Evolutionary conservation across 1,139 yeast species (phyloP).

Genomic region (Scheffersomyces titani): DNA sequence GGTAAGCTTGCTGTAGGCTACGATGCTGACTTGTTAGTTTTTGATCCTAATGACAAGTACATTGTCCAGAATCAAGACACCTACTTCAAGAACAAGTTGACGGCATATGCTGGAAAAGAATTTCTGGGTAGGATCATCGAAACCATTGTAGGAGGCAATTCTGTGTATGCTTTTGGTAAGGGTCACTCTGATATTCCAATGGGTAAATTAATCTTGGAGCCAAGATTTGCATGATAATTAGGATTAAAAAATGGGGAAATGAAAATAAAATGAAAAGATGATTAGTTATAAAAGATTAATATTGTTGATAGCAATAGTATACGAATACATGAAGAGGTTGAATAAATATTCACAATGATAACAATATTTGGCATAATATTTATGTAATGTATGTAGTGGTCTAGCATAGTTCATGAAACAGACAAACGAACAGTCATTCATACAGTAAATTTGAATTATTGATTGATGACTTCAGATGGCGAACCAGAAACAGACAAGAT

Average conservation of each 20-base stretch:
- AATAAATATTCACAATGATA: no score
- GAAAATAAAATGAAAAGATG: not conserved
- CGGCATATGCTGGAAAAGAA: constrained; percentile 77
- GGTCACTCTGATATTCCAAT: constrained; percentile 60
- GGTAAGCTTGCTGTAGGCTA: constrained; percentile 71
- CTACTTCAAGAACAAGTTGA: constrained; percentile 78
- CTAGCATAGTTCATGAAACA: no score
- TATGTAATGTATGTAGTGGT: not conserved
- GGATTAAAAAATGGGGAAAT: not conserved
- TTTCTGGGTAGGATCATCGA: constrained; percentile 74
- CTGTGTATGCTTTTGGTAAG: constrained; percentile 57
- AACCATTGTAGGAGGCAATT: constrained; percentile 74
- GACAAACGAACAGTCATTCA: not conserved
- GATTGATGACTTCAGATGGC: not conserved
- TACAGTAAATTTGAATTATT: no score
- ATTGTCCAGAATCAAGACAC: constrained; percentile 59
- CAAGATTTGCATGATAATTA: constrained; percentile 26
- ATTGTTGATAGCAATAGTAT: not conserved
- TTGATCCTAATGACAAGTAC: constrained; percentile 64
- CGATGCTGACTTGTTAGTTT: constrained; percentile 86
- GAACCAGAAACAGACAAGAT: not conserved
- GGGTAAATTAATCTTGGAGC: constrained; percentile 64
- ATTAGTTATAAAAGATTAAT: not conserved
- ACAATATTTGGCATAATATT: not conserved
- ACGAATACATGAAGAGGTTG: not conserved